Conservation (phyloP, 2,329 filamentous ascomycete genomes). For the Verticillium klebahnii region DNA sequence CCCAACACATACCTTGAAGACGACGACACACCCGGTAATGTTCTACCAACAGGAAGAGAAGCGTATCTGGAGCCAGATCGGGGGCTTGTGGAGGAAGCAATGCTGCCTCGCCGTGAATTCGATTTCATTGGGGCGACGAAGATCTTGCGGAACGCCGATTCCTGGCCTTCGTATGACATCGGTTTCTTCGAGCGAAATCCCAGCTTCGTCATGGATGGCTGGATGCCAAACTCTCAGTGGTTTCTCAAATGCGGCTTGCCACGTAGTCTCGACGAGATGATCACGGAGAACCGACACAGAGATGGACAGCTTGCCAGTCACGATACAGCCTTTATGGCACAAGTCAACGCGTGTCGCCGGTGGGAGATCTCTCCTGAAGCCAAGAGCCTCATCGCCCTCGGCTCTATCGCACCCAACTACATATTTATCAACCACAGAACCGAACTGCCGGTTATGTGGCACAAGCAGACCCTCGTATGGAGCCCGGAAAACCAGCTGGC, state of each 20-base stretch:
- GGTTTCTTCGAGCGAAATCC: constrained; percentile 30
- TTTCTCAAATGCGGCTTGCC: constrained; percentile 29
- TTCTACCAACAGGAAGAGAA: not conserved
- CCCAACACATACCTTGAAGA: constrained; percentile 34
- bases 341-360: constrained; percentile 34
- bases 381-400: constrained; percentile 23
- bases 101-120: not conserved
- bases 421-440: constrained; percentile 29
- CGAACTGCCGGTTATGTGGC: not conserved
- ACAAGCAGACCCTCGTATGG: not conserved
- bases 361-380: constrained; percentile 41
- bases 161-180: constrained; percentile 25
- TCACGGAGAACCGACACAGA: constrained; percentile 4
- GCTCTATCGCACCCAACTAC: constrained; percentile 28
- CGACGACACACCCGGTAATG: constrained; percentile 18
- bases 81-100: not conserved
- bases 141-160: constrained; percentile 11
- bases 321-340: constrained; percentile 20
- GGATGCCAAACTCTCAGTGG: constrained; percentile 34
- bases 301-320: not conserved
- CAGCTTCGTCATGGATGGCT: constrained; percentile 39
- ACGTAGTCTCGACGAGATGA: constrained; percentile 23
- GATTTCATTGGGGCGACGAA: not conserved
- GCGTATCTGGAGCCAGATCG: not conserved
- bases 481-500: not conserved